phyloP scores from a whole-genome alignment of 2,329 filamentous ascomycete species.

The Penicillium crustosum region DNA sequence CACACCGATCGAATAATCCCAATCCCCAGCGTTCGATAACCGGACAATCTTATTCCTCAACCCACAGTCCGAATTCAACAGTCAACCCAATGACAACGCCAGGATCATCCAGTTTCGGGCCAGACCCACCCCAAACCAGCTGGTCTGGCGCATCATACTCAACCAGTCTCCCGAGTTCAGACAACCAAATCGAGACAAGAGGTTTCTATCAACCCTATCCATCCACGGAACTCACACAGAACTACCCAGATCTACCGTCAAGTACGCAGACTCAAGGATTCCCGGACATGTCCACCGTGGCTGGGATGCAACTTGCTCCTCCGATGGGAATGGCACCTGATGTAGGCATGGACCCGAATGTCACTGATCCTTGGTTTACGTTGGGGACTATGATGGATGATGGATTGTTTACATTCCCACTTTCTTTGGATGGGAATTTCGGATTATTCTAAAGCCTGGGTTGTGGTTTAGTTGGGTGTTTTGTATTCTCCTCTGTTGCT shows the following conservation, averaged over 20 bases:
- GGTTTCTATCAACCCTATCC: slow-evolving; percentile 13
- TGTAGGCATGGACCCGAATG: slow-evolving; percentile 27
- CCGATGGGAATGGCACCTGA: slow-evolving; percentile 28
- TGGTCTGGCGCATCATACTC: slow-evolving; percentile 19
- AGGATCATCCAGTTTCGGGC: not conserved
- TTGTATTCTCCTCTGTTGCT: not conserved
- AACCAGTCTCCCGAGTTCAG: slow-evolving; percentile 6
- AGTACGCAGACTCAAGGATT: slow-evolving; percentile 13
- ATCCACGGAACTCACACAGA: slow-evolving; percentile 11
- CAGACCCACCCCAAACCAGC: slow-evolving; percentile 6
- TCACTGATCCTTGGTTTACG: slow-evolving; percentile 32
- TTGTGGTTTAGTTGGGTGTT: not conserved
- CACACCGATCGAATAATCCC: slow-evolving; percentile 9
- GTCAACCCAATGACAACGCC: slow-evolving; percentile 7
- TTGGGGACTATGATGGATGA: slow-evolving; percentile 37
- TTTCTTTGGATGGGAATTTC: slow-evolving; percentile 25
- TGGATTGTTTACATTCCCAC: slow-evolving; percentile 32
- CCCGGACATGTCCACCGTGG: slow-evolving; percentile 19
- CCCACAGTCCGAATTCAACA: slow-evolving; percentile 1
- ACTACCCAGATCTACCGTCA: slow-evolving; percentile 7
- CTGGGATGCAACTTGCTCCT: slow-evolving; percentile 18
- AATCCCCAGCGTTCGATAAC: not conserved
- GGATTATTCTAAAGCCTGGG: slow-evolving; percentile 20
- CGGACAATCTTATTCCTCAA: not conserved
- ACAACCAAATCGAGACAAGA: slow-evolving; percentile 5